Evolutionary conservation across 2,329 filamentous ascomycete genomes (phyloP), one percentile per base, ranked within the genome.

Genomic region (Aphanocladium album): DNA sequence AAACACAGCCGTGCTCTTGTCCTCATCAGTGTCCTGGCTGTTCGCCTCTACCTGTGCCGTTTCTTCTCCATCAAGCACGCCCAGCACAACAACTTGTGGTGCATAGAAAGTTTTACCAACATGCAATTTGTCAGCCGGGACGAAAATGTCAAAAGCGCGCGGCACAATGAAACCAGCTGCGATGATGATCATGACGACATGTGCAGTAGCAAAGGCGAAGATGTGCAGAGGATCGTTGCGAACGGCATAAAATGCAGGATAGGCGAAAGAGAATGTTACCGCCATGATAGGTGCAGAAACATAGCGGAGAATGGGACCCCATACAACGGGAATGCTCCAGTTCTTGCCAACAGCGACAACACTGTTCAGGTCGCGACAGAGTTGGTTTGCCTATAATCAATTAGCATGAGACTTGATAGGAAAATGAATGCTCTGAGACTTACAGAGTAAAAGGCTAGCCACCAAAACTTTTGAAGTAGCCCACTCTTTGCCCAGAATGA

Each of bases 381-480:
- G 70, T 72, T 83, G 81, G 64, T 82, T 80, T 55, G 79, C 79
- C 78, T 81, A 57, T 49, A 19, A 53, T 5, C 7, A 16, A 27
- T 60, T 55, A 57, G 66, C 19, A 62, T 51, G 16, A 1, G 16
- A 35, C 19, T 2, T 37, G 1, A 1, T 8, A 14, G 1, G 11
- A 19, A 7, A 2, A 11, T 2, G 5, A 9, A 5, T 9, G 30
- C 9, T 5, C 5, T 9, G 30, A 30, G 9, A 66, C 78, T 70
- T 74, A 82, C 81, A 2, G 80, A 83, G 68, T 83, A 84, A 60
- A 81, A 81, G 0, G 71, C 69, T 39, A 81, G 65, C 56, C 77
- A 83, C 78, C 80, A 84, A 58, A 83, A 76, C 5, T 73, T 74
- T 47, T 70, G 70, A 0, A 76, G 51, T 12, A 77, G 63, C 0